Evolutionary conservation across 2,329 filamentous ascomycete genomes (phyloP), one percentile per base, ranked within the genome.

Genomic region (Diaporthe velutina): DNA sequence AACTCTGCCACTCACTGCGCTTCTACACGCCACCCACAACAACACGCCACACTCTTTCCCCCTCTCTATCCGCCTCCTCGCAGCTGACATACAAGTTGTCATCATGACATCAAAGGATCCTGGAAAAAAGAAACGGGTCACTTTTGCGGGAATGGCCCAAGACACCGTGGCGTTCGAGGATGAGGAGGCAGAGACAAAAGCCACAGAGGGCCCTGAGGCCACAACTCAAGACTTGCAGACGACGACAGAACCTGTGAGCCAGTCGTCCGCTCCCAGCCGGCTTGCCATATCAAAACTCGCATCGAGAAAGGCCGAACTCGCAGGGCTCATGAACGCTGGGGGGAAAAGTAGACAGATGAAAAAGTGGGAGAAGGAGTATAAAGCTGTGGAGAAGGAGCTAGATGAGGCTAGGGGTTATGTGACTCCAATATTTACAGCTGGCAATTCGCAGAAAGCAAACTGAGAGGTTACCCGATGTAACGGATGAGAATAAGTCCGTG

Each of bases 341-440:
- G 50, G n/a, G 25, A 54, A 54, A 54, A 12, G n/a, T 54, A 54
- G 50, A 30, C 50, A 54, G 25, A 54, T 54, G 50, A 54, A 54
- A 54, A 54, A 54, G 50, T 54, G 50, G 50, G 50, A 54, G 50
- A 54, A 54, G 50, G 50, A 54, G 50, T 54, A 54, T 54, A 54
- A 54, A 28, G 50, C 50, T 28, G 50, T 54, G n/a, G 50, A 54
- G 50, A 54, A 54, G 50, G 50, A 54, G 25, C 50, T 54, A 54
- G 50, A 54, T 54, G 50, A 54, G 50, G 50, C 50, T 10, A 54
- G 50, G 50, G 50, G 50, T 54, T 25, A 54, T 54, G 50, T 54
- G 25, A 54, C 50, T 54, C 50, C 50, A 17, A 54, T 54, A 54
- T 54, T 54, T 54, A 54, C 50, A 54, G 50, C 50, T 54, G 5